Conservation (phyloP, 2,329 filamentous ascomycete species). For the Rugonectria rugulosa region DNA sequence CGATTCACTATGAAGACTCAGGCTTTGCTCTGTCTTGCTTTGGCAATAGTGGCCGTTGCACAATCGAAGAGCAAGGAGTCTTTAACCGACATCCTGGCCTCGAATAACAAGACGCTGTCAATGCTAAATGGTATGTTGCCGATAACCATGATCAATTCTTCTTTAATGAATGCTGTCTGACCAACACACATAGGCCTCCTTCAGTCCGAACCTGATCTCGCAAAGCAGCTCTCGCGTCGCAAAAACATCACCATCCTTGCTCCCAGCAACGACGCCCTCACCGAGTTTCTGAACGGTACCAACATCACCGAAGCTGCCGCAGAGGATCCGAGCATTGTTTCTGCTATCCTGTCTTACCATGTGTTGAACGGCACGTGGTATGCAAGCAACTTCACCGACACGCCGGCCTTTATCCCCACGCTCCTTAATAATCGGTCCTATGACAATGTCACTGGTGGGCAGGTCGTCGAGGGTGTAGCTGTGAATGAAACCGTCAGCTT, state of each 20-base stretch:
- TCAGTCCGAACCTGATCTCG: conserved; percentile 32
- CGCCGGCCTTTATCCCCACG: conserved; percentile 47
- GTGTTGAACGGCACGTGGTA: conserved; percentile 57
- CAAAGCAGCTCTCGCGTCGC: conserved; percentile 20
- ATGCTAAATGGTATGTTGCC: conserved; percentile 30
- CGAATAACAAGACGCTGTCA: conserved; percentile 40
- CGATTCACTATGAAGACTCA: conserved; percentile 36
- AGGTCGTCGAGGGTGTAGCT: conserved; percentile 50
- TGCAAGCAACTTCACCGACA: conserved; percentile 42
- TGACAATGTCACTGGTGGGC: conserved; percentile 52
- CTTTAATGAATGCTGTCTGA: no score
- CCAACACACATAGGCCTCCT: conserved; percentile 35
- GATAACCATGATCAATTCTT: conserved; percentile 4
- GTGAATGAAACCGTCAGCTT: conserved; percentile 55
- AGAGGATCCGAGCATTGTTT: conserved; percentile 49
- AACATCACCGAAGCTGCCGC: conserved; percentile 49
- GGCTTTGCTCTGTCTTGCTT: conserved; percentile 28
- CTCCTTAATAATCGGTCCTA: conserved; percentile 53
- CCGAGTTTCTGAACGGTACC: conserved; percentile 55
- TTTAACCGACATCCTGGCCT: conserved; percentile 34
- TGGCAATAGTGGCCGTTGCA: conserved; percentile 29
- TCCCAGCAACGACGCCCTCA: conserved; percentile 62
- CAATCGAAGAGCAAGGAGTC: conserved; percentile 28
- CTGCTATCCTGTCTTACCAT: conserved; percentile 63
- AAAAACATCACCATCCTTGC: conserved; percentile 54